Percentiles rank a stretch among this genome's conserved stretches.
phyloP scores from a whole-genome alignment of 805 yeast genomes.

The Candida pini region DNA sequence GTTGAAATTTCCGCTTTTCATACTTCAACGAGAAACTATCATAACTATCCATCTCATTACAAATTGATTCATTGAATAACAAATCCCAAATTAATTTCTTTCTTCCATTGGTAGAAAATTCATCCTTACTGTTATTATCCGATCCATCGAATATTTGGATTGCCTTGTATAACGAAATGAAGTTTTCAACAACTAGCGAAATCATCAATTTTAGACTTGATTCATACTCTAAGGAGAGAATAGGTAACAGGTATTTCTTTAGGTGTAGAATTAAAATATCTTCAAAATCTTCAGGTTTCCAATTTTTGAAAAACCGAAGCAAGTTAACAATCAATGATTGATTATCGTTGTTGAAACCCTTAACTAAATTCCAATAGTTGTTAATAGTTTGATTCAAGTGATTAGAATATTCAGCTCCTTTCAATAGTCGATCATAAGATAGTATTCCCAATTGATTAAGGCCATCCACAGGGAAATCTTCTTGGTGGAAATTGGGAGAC shows the following conservation, averaged over 20 bases:
- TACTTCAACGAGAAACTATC: conserved; percentile 14
- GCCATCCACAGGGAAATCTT: no score
- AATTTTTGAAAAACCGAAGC: conserved; percentile 28
- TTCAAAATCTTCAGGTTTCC: conserved; percentile 32
- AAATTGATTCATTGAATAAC: conserved; percentile 16
- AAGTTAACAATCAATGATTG: conserved; percentile 8
- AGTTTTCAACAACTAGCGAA: conserved; percentile 33
- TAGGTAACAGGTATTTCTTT: conserved; percentile 23
- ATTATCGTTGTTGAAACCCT: conserved; percentile 13
- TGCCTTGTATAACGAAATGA: conserved; percentile 29
- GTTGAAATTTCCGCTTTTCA: conserved; percentile 12
- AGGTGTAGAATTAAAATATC: conserved; percentile 20
- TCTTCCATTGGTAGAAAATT: conserved; percentile 12
- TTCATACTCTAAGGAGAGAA: conserved; percentile 30
- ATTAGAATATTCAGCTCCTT: conserved; percentile 28
- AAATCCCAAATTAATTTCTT: conserved; percentile 21
- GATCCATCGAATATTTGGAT: conserved; percentile 26
- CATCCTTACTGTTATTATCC: conserved; percentile 10
- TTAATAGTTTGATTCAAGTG: conserved; percentile 20
- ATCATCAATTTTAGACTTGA: conserved; percentile 31
- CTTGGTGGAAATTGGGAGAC: no score
- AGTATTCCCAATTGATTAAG: conserved; percentile 20
- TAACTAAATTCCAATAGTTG: conserved; percentile 22
- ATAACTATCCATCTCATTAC: conserved; percentile 9
- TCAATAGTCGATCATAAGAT: conserved; percentile 24